Evolutionary conservation across 768 basidiomycete species (phyloP), one percentile per base, ranked within the genome.

Genomic region (Mycena venus): DNA sequence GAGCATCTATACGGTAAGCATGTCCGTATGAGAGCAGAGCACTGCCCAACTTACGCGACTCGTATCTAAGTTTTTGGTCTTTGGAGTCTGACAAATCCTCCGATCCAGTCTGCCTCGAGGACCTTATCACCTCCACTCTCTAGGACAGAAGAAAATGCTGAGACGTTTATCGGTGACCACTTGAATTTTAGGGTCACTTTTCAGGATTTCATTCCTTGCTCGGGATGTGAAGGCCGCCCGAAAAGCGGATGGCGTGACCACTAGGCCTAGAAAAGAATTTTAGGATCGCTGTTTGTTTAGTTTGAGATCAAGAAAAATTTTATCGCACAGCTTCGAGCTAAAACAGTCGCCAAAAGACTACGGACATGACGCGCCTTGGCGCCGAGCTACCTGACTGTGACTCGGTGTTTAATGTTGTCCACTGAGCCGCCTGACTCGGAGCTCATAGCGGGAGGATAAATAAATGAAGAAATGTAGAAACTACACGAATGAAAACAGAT

Each of bases 31-130:
- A 12, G 40, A 25, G 31, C 34, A 31, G 36, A 61, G 61, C 63
- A 65, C 70, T 51, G 70, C 63, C 63, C 14, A 29, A 65, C 55
- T 36, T 63, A 62, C 56, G 58, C 15, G 34, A 36, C 36, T 27
- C 25, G 15, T 38, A 31, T 55, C 53, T 25, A 55, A 51, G 36
- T 55, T 31, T 59, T 38, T 19, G 25, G 11, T 6, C 25, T 42
- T 53, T 40, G 10, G 31, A 47, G 59, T 55, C 64, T 73, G 25
- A 73, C 71, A 58, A 73, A 73, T 67, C 65, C 49, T 67, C 72
- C 72, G 72, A 53, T 40, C n/a, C 29, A 25, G n/a, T 73, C 72
- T 67, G 72, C 72, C 71, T 72, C 71, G 71, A 60, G 71, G 71
- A 36, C 40, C 19, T 36, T 38, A 40, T 31, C 27, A 36, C 56